Evolutionary conservation across 1,284 basidiomycete species (phyloP), one percentile per base, ranked within the genome.

Genomic region (Golubevia pallescens): DNA sequence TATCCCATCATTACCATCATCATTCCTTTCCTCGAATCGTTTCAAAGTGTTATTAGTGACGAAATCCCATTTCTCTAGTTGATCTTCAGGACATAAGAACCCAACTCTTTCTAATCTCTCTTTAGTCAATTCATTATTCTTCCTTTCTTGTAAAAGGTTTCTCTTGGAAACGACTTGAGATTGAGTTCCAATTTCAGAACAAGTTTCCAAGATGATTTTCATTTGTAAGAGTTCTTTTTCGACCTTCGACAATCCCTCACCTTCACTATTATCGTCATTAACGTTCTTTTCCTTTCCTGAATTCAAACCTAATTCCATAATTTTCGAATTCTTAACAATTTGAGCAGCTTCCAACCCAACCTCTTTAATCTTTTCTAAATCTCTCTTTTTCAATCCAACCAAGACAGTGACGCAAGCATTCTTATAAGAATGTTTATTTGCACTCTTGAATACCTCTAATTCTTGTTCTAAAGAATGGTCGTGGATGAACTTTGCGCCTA

Each of bases 151-250:
- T 1, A 55, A 63, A 4, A 52, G 21, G 19, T 66, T 65, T 13
- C 76, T 67, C 62, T 80, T 80, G 21, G 54, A 61, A 20, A 65
- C 60, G n/a, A 80, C 78, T 57, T 73, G 66, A 10, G 65, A 58
- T 2, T 66, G 66, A 1, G 74, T 73, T 2, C 78, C 78, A 0
- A 68, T 76, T 60, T 80, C 76, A 20, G 74, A 73, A 57, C 76
- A 80, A 10, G 58, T 24, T 6, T 65, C 61, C 7, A 65, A 13
- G 10, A 70, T 23, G 16, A 28, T 14, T 28, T 48, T 58, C 3
- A 28, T 19, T 20, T 5, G 6, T 58, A n/a, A 48, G 3, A 4
- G 5, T 28, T 21, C 54, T 28, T 28, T 28, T 19, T 16, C 28
- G 21, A 19, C 5, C 38, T 19, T 57, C 56, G 56, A 57, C 20